Conservation (phyloP, 1,284 basidiomycete species). For the Somion occarium region DNA sequence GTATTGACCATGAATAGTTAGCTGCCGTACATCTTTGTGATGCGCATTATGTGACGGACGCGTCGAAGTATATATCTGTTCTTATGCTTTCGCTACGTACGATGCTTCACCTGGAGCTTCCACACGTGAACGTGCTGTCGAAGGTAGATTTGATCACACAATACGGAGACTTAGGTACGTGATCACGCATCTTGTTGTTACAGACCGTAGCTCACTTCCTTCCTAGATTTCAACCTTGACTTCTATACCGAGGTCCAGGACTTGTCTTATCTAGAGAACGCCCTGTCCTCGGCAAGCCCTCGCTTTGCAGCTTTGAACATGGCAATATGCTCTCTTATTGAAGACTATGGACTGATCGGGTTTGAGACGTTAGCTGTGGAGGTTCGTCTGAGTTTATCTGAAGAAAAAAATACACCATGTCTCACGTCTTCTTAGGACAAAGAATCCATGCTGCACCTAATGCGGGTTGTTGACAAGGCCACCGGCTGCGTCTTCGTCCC, state of each 20-base stretch:
- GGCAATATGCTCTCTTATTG: slow-evolving; percentile 87
- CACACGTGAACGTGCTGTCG: slow-evolving; percentile 95
- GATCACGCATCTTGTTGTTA: slow-evolving; percentile 6
- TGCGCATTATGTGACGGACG: slow-evolving; percentile 95
- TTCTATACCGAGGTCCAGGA: slow-evolving; percentile 99
- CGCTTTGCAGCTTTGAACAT: slow-evolving; percentile 80
- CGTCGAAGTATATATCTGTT: slow-evolving; percentile 92
- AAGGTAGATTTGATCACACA: slow-evolving; percentile 89
- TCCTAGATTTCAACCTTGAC: slow-evolving; percentile 89
- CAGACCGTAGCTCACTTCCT: slow-evolving; percentile 2
- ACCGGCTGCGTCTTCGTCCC: slow-evolving; percentile 87
- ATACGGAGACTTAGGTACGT: slow-evolving; percentile 84
- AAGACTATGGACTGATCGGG: slow-evolving; percentile 92
- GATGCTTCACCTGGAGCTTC: slow-evolving; percentile 97
- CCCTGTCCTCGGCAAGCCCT: slow-evolving; percentile 61
- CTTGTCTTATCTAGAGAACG: slow-evolving; percentile 81
- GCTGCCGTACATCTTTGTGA: slow-evolving; percentile 95
- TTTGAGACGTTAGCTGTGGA: slow-evolving; percentile 98
- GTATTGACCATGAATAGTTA: slow-evolving; percentile 50
- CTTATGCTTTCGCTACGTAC: slow-evolving; percentile 89
- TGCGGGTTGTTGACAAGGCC: slow-evolving; percentile 79
- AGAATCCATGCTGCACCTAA: slow-evolving; percentile 85
- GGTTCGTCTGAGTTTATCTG: slow-evolving; percentile 36
- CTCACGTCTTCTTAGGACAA: slow-evolving; percentile 61
- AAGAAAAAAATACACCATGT: background rate